Base-by-base conservation (phyloP, 225 moss, liverwort and hornwort genomes). In the Physcomitrium patens region DNA sequence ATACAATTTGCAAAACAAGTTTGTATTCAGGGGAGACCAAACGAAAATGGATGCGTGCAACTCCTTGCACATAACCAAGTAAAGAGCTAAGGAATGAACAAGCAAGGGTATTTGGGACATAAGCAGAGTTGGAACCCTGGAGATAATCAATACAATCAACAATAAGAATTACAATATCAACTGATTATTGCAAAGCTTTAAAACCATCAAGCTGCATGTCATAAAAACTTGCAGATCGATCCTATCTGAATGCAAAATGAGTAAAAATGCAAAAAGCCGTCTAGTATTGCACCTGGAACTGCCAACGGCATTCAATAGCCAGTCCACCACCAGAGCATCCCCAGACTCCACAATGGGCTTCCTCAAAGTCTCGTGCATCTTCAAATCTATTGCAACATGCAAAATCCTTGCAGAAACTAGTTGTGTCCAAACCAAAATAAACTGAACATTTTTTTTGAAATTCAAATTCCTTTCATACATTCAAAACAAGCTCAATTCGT, bases 291-390 rank as follows among this genome's bases (percentile, higher is more conserved):
- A 90, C 80, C 90, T 91, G n/a, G 76, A 83, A 71, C 78, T 83
- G 15, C 89, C 93, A 81, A 93, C 90, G 41, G 90, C 84, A 79
- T 88, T 91, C 17, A 95, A 81, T 53, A 99, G 72, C 99, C 95
- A 99, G 79, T 99, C 99, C 74, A 95, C 74, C 68, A 93, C 93
- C 77, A 82, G 71, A 73, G 93, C 99, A 81, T 90, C 87, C 56
- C 92, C 99, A 77, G 93, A 85, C 60, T 93, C 93, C 64, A 92
- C 95, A 26, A 99, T 88, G 56, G 99, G 91, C 75, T 86, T 95
- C 67, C 99, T 90, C 60, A 95, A 90, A 68, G 79, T 79, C 65
- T 92, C 91, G 67, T 99, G 95, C 43, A 91, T 92, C 69, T 90
- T 91, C 81, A 99, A 79, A 87, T 99, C 95, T 89, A 77, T 57